These are phyloP conservation scores for Discostella pseudostelligera DNA, from an alignment of 108 stramenopile species.

Conservation along the genomic window DNA sequence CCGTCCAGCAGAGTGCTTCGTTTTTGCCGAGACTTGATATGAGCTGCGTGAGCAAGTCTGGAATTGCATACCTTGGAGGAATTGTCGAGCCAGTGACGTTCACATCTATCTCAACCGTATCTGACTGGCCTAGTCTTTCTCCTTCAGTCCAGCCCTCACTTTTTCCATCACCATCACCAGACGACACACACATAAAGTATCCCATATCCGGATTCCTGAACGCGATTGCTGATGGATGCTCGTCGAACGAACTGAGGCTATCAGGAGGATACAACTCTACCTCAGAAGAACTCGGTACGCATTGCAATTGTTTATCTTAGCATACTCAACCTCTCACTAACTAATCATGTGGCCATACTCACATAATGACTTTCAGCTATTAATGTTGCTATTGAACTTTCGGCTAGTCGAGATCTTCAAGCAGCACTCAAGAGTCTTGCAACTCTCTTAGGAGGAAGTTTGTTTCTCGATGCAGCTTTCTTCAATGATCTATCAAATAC, in stretches of 20 bases:
- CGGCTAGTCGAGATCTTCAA: slow-evolving; percentile 13
- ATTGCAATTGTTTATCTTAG: not conserved
- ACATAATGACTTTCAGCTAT: not conserved
- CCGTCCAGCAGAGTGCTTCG: not conserved
- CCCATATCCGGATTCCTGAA: slow-evolving; percentile 18
- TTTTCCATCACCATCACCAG: not conserved
- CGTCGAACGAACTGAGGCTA: slow-evolving; percentile 3
- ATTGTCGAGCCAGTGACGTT: not conserved
- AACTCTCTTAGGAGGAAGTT: not conserved
- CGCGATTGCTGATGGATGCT: slow-evolving; percentile 27
- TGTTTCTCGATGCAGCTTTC: slow-evolving; percentile 10
- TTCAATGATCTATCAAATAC: slow-evolving; percentile 2
- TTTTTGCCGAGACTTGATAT: slow-evolving; percentile 20
- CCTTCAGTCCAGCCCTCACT: no score
- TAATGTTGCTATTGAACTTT: slow-evolving; percentile 4
- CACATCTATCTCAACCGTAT: no score
- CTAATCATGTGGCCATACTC: not conserved
- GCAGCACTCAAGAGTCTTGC: slow-evolving; percentile 9
- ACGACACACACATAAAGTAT: not conserved
- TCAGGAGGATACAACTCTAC: slow-evolving; percentile 25
- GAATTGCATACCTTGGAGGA: slow-evolving; percentile 13
- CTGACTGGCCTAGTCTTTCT: no score
- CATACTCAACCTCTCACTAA: no score
- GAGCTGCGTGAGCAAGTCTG: slow-evolving; percentile 14
- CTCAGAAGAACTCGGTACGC: slow-evolving; percentile 9